A percentile compares a stretch with the other conserved stretches of the same genome.
Evolutionary conservation across 2,329 filamentous ascomycete species (phyloP).

Genomic region (Fusarium buharicum): DNA sequence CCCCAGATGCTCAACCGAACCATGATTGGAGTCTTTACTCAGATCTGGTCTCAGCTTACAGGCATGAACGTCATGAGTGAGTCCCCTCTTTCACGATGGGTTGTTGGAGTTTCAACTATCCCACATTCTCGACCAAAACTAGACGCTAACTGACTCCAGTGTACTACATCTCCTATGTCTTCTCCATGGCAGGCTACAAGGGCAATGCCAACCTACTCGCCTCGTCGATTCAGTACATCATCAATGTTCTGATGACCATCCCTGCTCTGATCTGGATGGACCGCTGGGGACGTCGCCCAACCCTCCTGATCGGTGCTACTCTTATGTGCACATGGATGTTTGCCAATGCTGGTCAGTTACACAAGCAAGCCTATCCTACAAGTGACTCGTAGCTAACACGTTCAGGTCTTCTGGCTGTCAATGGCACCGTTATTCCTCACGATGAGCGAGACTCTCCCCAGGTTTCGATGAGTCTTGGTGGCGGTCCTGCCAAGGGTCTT

Average conservation of each 20-base stretch:
- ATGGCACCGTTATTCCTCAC: slow-evolving; percentile 56
- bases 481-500: slow-evolving; percentile 65
- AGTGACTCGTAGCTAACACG: not conserved
- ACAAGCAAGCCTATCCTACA: no score
- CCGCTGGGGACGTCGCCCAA: slow-evolving; percentile 76
- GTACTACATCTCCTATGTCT: slow-evolving; percentile 69
- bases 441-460: slow-evolving; percentile 58
- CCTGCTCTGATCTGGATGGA: slow-evolving; percentile 81
- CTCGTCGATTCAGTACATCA: slow-evolving; percentile 70
- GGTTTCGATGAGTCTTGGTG: slow-evolving; percentile 59
- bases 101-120: not conserved
- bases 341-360: slow-evolving; percentile 57
- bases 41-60: slow-evolving; percentile 67
- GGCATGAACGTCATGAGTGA: slow-evolving; percentile 69
- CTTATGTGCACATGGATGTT: slow-evolving; percentile 73
- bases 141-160: slow-evolving; percentile 43
- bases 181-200: slow-evolving; percentile 53
- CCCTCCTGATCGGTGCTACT: slow-evolving; percentile 72
- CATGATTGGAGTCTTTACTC: slow-evolving; percentile 61
- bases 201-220: slow-evolving; percentile 64
- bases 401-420: slow-evolving; percentile 56
- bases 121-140: not conserved
- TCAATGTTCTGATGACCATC: slow-evolving; percentile 83
- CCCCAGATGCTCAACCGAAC: slow-evolving; percentile 71
- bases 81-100: slow-evolving; percentile 20